phyloP scores from a whole-genome alignment of 257 asterid species.

The Ilex asprella region DNA sequence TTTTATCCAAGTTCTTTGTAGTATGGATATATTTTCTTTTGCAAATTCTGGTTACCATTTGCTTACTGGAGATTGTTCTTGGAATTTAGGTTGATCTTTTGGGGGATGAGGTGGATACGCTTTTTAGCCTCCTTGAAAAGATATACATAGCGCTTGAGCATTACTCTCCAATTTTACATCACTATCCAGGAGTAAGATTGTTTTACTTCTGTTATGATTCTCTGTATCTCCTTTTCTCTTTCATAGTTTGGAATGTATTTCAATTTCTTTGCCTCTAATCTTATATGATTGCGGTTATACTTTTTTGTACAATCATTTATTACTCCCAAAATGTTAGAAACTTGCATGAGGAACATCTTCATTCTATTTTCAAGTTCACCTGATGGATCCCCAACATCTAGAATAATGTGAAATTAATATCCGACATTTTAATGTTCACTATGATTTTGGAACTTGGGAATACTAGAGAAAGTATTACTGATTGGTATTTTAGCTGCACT shows the following conservation, averaged over 20 bases:
- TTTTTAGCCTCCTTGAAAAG: conserved; percentile 63
- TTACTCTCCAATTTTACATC: conserved; percentile 80
- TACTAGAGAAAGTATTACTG: no score
- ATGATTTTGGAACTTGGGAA: no score
- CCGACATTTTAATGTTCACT: no score
- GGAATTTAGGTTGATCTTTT: conserved; percentile 80
- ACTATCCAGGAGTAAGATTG: conserved; percentile 84
- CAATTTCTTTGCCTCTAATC: no score
- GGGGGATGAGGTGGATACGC: conserved; percentile 90
- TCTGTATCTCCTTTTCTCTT: background rate
- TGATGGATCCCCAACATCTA: no score
- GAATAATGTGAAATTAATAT: no score
- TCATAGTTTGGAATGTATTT: background rate
- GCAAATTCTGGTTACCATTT: background rate
- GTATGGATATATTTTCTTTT: background rate
- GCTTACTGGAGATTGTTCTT: conserved; percentile 12
- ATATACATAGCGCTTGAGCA: conserved; percentile 76
- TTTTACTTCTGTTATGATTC: background rate
- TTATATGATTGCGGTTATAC: no score
- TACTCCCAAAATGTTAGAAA: no score
- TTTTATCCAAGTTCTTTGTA: background rate
- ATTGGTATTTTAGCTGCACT: no score
- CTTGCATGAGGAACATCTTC: no score
- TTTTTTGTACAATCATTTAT: no score
- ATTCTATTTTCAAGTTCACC: no score